A percentile compares a stretch with the other conserved stretches of the same genome.
phyloP scores from a whole-genome alignment of 306 rosid species.

The Rosa multiflora region DNA sequence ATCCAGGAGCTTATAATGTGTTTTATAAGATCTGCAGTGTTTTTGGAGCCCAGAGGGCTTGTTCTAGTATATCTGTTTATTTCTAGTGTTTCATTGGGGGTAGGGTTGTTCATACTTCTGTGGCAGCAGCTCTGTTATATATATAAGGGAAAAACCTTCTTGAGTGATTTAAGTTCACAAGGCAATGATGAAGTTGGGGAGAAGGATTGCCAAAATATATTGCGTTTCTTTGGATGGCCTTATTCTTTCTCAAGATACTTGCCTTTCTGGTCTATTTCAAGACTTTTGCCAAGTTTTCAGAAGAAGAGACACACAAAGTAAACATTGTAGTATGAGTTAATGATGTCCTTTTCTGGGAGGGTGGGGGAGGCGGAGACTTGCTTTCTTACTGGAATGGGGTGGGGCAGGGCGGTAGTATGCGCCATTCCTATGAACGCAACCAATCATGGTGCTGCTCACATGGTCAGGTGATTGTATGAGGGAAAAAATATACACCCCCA shows the following conservation, averaged over 20 bases:
- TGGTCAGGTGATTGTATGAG: not conserved
- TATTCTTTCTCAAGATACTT: slow-evolving; percentile 47
- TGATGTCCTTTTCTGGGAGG: not conserved
- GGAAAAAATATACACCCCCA: not conserved
- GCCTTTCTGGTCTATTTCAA: slow-evolving; percentile 29
- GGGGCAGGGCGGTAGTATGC: not conserved
- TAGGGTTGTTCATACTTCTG: slow-evolving; percentile 74
- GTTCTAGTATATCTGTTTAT: slow-evolving; percentile 71
- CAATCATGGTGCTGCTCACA: not conserved
- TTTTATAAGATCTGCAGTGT: slow-evolving; percentile 55
- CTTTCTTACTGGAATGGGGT: not conserved
- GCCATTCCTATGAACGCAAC: not conserved
- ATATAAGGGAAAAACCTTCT: slow-evolving; percentile 73
- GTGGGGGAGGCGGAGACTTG: not conserved
- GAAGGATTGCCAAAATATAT: slow-evolving; percentile 76
- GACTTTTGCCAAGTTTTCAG: slow-evolving; percentile 53
- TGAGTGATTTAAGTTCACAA: slow-evolving; percentile 55
- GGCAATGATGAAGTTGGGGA: slow-evolving; percentile 43
- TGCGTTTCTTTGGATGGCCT: slow-evolving; percentile 69
- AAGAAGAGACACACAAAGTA: slow-evolving; percentile 51
- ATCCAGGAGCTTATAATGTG: slow-evolving; percentile 39
- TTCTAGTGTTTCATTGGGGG: slow-evolving; percentile 64
- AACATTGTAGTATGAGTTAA: slow-evolving; percentile 5
- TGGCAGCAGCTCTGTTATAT: slow-evolving; percentile 90
- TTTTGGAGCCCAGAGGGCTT: slow-evolving; percentile 72